Evolutionary conservation across 306 rosid genomes (phyloP), one percentile per base, ranked within the genome.

Genomic region (Citrullus mucosospermus): DNA sequence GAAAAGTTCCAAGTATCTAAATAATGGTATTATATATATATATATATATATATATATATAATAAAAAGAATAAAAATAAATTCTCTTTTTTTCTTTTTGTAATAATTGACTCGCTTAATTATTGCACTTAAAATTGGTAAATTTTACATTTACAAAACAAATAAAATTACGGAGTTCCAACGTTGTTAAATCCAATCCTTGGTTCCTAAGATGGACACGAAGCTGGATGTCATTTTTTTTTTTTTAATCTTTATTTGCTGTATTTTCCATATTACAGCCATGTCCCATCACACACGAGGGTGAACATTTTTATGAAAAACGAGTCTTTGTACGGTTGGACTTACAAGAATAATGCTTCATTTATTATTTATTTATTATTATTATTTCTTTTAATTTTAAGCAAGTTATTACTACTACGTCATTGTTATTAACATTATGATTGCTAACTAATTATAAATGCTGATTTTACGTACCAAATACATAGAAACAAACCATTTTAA

Each of bases 1-100:
- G 74, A 68, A 41, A 41, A 41, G 74, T 68, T 68, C 74, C 53
- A n/a, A 68, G 74, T 68, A 68, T 68, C 74, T 39, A 68, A 62
- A 68, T 68, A 68, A 68, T 68, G 32, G 9, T 8, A 3, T 18
- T 39, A 38, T 25, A 18, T 60, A 12, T 61, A 13, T 32, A 14
- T 51, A 51, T 61, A 13, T 32, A 14, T 51, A 51, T 51, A 44
- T 44, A 9, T 2, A 43, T 2, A 44, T 15, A 17, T 14, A 50
- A 12, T 44, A 44, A 43, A 43, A 32, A 32, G 2, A 32, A 32
- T 32, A 32, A 32, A 32, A 32, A 32, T 32, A 32, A 2, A 32
- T 32, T 32, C 36, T 32, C 36, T 32, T 32, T 32, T 32, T 32
- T 32, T 43, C 9, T 11, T 14, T 15, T 36, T 36, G 6, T 28